Evolutionary conservation across 179 eudicot species (phyloP).

Genomic region (Drosera spatulata): DNA sequence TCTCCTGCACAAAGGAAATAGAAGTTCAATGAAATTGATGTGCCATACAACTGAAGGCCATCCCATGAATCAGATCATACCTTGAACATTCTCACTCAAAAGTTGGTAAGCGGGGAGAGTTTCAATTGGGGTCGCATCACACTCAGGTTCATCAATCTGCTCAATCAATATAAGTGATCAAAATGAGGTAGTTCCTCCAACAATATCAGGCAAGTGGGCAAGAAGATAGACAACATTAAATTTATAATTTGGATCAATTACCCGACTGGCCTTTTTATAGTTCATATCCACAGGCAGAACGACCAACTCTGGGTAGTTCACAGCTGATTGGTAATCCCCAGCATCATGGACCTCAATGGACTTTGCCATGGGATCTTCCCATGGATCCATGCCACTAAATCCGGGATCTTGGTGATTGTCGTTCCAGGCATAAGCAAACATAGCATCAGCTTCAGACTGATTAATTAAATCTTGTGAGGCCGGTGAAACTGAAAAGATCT

Average conservation of each 20-base stretch:
- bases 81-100: not conserved
- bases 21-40: not conserved
- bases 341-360: slow-evolving; percentile 22
- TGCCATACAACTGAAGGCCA: not conserved
- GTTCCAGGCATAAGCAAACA: not conserved
- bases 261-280: slow-evolving; percentile 35
- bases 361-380: slow-evolving; percentile 3
- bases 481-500: slow-evolving; percentile 54
- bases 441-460: slow-evolving; percentile 3
- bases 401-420: not conserved
- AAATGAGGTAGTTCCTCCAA: not conserved
- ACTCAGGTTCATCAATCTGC: too few species aligned
- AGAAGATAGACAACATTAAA: not conserved
- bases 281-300: slow-evolving; percentile 48
- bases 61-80: not conserved
- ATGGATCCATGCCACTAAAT: not conserved
- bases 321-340: slow-evolving; percentile 32
- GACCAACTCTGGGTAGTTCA: slow-evolving; percentile 66
- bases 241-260: not conserved
- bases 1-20: slow-evolving; percentile 17
- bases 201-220: not conserved
- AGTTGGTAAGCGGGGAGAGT: not conserved
- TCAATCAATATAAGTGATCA: too few species aligned
- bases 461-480: slow-evolving; percentile 38
- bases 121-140: too few species aligned